Percentiles rank a stretch among this genome's conserved stretches.
phyloP scores from a whole-genome alignment of 2,329 filamentous ascomycete species.

The Aspergillus udagawae region DNA sequence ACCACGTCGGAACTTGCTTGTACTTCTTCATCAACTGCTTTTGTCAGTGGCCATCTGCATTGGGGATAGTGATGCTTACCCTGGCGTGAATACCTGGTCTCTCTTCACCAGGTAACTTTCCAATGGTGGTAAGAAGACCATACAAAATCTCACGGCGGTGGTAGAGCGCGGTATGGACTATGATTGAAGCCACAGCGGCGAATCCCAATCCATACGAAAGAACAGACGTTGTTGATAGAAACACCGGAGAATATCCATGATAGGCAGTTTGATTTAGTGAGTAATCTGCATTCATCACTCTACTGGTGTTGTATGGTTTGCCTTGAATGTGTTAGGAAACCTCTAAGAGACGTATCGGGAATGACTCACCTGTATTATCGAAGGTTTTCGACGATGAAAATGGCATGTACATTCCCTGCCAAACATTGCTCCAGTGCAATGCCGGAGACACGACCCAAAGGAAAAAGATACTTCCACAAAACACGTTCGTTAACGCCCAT shows the following conservation, averaged over 20 bases:
- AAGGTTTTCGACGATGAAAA: conserved; percentile 39
- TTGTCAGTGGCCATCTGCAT: not conserved
- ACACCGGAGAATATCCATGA: conserved; percentile 43
- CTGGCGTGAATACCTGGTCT: conserved; percentile 46
- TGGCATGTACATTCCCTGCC: conserved; percentile 60
- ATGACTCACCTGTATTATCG: conserved; percentile 9
- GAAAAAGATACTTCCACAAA: conserved; percentile 61
- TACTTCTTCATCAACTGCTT: conserved; percentile 49
- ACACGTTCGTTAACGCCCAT: conserved; percentile 66
- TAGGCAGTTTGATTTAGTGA: conserved; percentile 25
- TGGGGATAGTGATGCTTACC: conserved; percentile 21
- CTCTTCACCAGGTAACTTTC: conserved; percentile 48
- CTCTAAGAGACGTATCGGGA: not conserved
- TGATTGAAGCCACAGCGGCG: conserved; percentile 60
- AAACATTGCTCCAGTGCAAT: conserved; percentile 62
- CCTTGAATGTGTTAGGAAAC: not conserved
- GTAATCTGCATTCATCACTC: conserved; percentile 23
- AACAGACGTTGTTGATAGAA: conserved; percentile 64
- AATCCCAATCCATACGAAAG: conserved; percentile 65
- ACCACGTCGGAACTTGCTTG: conserved; percentile 51
- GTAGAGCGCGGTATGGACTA: conserved; percentile 61
- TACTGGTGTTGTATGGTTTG: conserved; percentile 22
- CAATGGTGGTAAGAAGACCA: conserved; percentile 42
- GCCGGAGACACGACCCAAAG: conserved; percentile 55
- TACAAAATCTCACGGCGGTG: conserved; percentile 60